A percentile compares a stretch with the other conserved stretches of the same genome.
Conservation (phyloP, 2,329 filamentous ascomycete genomes). For the Cryphonectria parasitica region DNA sequence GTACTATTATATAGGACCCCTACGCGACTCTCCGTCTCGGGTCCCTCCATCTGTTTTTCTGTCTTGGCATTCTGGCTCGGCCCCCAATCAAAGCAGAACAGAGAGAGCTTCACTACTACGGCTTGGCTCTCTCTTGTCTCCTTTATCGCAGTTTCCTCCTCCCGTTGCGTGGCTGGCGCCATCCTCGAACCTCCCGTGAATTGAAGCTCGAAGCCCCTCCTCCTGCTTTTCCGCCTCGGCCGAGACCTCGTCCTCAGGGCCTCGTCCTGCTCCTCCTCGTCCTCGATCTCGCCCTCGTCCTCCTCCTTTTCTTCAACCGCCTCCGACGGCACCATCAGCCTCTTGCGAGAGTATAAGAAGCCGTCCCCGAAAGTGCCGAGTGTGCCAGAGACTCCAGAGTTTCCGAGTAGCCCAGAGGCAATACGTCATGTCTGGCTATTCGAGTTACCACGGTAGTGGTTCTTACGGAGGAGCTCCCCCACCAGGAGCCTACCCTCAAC, state of each 20-base stretch:
- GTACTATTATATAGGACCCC: slow-evolving; percentile 8
- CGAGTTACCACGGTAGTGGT: slow-evolving; percentile 48
- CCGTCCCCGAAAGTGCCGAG: neutral
- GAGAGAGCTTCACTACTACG: neutral
- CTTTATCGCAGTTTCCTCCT: neutral
- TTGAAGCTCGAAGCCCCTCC: neutral
- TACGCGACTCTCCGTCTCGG: neutral
- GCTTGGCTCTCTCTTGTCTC: neutral
- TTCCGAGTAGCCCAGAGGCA: slow-evolving; percentile 7
- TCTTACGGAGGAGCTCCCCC: slow-evolving; percentile 30
- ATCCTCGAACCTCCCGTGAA: neutral
- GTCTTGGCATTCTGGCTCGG: slow-evolving; percentile 7
- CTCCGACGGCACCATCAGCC: neutral
- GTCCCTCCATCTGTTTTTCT: neutral
- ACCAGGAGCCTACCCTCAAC: slow-evolving; percentile 26
- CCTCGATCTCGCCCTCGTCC: neutral
- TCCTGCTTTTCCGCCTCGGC: neutral
- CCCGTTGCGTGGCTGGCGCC: neutral
- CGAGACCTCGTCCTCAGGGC: neutral
- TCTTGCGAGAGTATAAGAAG: neutral
- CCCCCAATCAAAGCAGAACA: neutral
- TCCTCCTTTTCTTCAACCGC: neutral
- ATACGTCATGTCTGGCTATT: slow-evolving; percentile 64
- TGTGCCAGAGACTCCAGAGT: neutral
- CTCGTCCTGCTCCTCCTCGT: neutral